Evolutionary conservation across 352 stramenopile genomes (phyloP), one percentile per base, ranked within the genome.

Genomic region (Pythium oligandrum): DNA sequence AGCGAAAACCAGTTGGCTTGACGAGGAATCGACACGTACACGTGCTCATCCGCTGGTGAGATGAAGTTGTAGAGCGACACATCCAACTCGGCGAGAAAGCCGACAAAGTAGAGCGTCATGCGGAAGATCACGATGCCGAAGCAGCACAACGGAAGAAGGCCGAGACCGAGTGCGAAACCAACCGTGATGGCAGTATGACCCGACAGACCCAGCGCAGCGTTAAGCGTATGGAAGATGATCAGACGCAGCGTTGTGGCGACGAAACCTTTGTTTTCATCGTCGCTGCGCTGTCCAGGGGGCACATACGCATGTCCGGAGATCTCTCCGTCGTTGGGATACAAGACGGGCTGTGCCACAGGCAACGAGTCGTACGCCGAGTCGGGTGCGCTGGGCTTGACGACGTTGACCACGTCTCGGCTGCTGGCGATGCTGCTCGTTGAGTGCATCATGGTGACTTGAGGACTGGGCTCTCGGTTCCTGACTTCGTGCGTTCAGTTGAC

Each of bases 31-130:
- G 57, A 70, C 36, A 73, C 53, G 46, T 67, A 84, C 44, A 89
- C 75, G 46, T 75, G 71, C 30, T 83, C 64, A 39, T 75, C 59
- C 7, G 66, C 52, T 30, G 75, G 65, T 31, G 78, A 73, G 43
- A 81, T 72, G 57, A 81, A 86, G 73, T 88, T 88, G 66, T 69
- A 70, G 40, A 89, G 69, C 39, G 54, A 56, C 33, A 84, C 74
- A 44, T 89, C 78, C 50, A 84, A 55, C 44, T 83, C 69, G 2
- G 78, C 71, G 44, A 89, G 60, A 37, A 78, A 71, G 6, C 66
- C 64, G 17, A 85, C 69, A 26, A 84, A 50, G 40, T 63, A 73
- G 39, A 85, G 63, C 55, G 84, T 54, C 37, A 81, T 54, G 33
- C 70, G 71, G 64, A 89, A 83, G 32, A 83, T 54, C 4, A 80